Base-by-base conservation (phyloP, 2,329 filamentous ascomycete genomes). In the Chrysosporium keratinophilum region DNA sequence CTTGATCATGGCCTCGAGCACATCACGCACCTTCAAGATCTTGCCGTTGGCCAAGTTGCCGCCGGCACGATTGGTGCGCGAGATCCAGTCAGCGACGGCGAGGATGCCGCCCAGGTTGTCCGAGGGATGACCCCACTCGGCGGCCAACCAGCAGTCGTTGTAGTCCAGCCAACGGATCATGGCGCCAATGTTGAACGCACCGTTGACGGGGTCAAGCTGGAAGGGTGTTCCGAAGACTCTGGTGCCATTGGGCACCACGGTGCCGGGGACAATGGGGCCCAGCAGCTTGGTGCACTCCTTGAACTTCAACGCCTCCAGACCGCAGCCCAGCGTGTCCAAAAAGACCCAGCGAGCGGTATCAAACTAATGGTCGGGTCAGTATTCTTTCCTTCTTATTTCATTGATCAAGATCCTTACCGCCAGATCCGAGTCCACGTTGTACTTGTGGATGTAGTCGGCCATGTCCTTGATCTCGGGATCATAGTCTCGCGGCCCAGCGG, bases 161-260 rank as follows among this genome's bases (percentile, higher is more conserved):
- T 97, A 98, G 77, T 98, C 93, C 65, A 98, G 82, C 93, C 93
- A 98, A 68, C 93, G 82, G 76, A 98, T 95, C 85, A 95, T 95
- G 65, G 93, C 87, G 64, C 93, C 93, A 64, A 98, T 97, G 79
- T 97, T 97, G 82, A 98, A 97, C 60, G 93, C 93, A 59, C 85
- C 93, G 65, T 91, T 91, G 69, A 97, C 83, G 39, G 93, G 93
- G 70, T 97, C 93, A 63, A 98, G 83, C 74, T 94, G 85, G 76
- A 91, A 97, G 62, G 86, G 82, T 33, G 93, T 97, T 60, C 93
- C 93, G 40, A 87, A 88, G 43, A 98, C 88, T 68, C 84, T 88
- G 64, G 88, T 85, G 61, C 93, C 93, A 68, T 95, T 90, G 68
- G 93, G 91, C 52, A 97, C 91, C 44, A 84, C 74, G 51, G 93